These are phyloP conservation scores for Monosporascus sp. DNA, from an alignment of 2,329 filamentous ascomycete genomes.

Conservation along the genomic window DNA sequence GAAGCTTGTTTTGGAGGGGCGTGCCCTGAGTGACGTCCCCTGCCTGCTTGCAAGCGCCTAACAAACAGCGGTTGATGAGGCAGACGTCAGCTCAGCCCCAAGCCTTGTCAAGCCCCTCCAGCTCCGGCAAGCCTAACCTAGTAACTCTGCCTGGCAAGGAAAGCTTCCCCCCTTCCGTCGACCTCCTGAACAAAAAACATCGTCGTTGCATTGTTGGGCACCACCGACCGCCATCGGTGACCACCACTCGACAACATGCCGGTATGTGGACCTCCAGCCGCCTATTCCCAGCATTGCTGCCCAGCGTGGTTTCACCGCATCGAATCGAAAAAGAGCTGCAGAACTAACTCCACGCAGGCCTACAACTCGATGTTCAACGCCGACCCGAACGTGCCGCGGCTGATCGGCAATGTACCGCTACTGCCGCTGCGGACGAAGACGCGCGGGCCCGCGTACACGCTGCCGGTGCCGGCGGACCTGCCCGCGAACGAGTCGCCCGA, in stretches of 20 bases:
- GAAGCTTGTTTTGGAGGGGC: no score
- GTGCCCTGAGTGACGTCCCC: no score
- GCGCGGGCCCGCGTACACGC: constrained; percentile 87
- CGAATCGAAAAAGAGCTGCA: no score
- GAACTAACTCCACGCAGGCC: constrained; percentile 51
- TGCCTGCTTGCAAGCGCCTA: no score
- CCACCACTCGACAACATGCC: constrained; percentile 38
- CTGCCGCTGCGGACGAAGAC: constrained; percentile 92
- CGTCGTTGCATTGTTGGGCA: constrained; percentile 11
- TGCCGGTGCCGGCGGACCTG: constrained; percentile 58
- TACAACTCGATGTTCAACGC: constrained; percentile 97
- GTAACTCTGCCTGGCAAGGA: not conserved
- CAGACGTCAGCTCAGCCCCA: not conserved
- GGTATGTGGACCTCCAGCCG: constrained; percentile 29
- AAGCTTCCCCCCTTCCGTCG: not conserved
- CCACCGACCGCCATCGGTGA: constrained; percentile 17
- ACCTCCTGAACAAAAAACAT: constrained; percentile 5
- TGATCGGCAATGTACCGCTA: constrained; percentile 86
- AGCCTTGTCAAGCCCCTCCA: constrained; percentile 13
- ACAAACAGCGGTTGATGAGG: no score
- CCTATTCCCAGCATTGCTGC: not conserved
- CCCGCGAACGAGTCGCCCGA: constrained; percentile 62
- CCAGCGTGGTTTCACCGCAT: no score
- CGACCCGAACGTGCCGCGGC: constrained; percentile 60
- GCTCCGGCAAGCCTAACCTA: not conserved